Conservation (phyloP, 768 basidiomycete species). For the Boletus sensibilis region DNA sequence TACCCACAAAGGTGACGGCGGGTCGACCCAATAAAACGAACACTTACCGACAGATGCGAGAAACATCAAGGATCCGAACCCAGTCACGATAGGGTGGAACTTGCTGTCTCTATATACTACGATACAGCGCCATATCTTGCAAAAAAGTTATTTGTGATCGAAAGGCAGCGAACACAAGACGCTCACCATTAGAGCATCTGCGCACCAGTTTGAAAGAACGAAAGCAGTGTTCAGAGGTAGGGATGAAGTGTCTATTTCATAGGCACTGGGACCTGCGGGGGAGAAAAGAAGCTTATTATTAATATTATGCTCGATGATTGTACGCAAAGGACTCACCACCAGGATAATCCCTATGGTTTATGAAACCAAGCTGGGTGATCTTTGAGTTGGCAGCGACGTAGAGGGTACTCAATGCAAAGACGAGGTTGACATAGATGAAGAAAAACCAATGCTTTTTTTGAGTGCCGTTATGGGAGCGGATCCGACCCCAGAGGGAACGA, state of each 20-base stretch:
- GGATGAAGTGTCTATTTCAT: slow-evolving; percentile 26
- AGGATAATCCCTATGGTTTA: slow-evolving; percentile 32
- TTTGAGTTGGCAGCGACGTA: slow-evolving; percentile 23
- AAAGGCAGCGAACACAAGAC: background rate
- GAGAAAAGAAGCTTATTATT: too few species aligned
- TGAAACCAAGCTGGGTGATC: slow-evolving; percentile 32
- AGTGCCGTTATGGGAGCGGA: slow-evolving; percentile 8
- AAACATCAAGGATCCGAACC: slow-evolving; percentile 21
- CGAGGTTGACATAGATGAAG: slow-evolving; percentile 28
- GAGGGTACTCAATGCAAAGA: slow-evolving; percentile 31
- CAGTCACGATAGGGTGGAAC: slow-evolving; percentile 15
- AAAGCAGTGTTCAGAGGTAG: slow-evolving; percentile 29
- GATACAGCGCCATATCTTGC: slow-evolving; percentile 33
- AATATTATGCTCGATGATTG: background rate
- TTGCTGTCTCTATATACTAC: slow-evolving; percentile 33
- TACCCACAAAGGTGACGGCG: background rate
- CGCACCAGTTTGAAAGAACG: slow-evolving; percentile 32
- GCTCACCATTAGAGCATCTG: slow-evolving; percentile 32
- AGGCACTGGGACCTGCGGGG: slow-evolving; percentile 24
- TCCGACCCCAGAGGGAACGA: slow-evolving; percentile 27
- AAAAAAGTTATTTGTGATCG: background rate
- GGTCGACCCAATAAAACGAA: background rate
- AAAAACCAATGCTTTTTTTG: slow-evolving; percentile 28
- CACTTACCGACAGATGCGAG: slow-evolving; percentile 26
- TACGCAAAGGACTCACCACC: slow-evolving; percentile 20